Conservation (phyloP, 305 asterid species). For the Rubia occidens region DNA sequence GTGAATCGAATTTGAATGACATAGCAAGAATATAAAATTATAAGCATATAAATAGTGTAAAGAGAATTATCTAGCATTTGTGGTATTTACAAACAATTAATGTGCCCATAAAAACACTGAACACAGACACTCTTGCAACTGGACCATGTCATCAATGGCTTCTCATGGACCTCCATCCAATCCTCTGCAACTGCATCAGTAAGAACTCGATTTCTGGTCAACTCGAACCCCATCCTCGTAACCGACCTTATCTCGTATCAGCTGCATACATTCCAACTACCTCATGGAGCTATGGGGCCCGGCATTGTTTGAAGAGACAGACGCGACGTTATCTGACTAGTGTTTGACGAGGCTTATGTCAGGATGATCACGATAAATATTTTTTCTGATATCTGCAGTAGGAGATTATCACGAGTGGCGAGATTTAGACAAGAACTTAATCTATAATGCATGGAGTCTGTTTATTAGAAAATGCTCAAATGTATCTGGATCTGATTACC, state of each 20-base stretch:
- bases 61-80: neutral
- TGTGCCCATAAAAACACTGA: neutral
- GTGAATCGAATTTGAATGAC: no score
- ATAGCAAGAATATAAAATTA: no score
- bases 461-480: neutral
- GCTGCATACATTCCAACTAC: neutral
- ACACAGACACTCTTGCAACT: neutral
- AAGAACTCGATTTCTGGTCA: neutral
- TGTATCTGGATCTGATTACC: neutral
- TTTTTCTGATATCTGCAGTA: no score
- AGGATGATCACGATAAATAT: neutral
- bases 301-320: neutral
- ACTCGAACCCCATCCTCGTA: neutral
- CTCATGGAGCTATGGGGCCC: neutral
- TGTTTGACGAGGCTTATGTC: neutral
- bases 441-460: no score
- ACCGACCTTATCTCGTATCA: neutral
- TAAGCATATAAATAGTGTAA: no score
- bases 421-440: neutral
- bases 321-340: neutral
- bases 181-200: neutral
- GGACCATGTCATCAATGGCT: neutral
- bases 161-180: neutral
- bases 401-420: neutral
- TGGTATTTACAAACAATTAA: neutral